phyloP scores from a whole-genome alignment of 495 filamentous ascomycete genomes.

The Oidiodendron maius region DNA sequence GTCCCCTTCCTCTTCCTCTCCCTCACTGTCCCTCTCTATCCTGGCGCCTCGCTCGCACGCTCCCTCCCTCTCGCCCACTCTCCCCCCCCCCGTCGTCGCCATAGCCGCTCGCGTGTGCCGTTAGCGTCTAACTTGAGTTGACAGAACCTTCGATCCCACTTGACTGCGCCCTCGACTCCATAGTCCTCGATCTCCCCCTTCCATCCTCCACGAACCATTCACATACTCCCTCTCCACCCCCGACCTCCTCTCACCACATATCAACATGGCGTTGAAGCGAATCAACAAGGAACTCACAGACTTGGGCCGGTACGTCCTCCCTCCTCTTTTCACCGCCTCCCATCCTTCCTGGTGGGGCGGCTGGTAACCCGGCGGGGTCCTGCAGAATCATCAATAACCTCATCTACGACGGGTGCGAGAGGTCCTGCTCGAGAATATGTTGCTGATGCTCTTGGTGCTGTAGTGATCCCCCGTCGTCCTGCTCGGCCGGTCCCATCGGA shows the following conservation, averaged over 20 bases:
- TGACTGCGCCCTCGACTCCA: conserved; percentile 12
- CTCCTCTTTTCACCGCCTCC: conserved; percentile 10
- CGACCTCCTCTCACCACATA: conserved; percentile 20
- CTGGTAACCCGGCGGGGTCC: conserved; percentile 18
- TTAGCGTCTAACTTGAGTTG: conserved; percentile 18
- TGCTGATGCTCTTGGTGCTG: conserved; percentile 33
- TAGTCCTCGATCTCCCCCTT: conserved; percentile 13
- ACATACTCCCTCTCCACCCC: conserved; percentile 1
- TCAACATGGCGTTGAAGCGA: conserved; percentile 92
- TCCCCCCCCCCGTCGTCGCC: conserved; percentile 5
- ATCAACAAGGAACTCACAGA: conserved; percentile 99
- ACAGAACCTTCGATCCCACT: conserved; percentile 14
- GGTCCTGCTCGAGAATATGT: conserved; percentile 4
- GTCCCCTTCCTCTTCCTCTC: too few relatives aligned
- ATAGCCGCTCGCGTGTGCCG: conserved; percentile 14
- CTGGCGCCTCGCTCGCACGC: too few relatives aligned
- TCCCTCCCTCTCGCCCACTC: not conserved
- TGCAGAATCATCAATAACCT: conserved; percentile 20
- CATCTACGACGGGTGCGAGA: not conserved
- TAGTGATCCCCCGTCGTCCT: conserved; percentile 97
- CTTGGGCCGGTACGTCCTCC: conserved; percentile 80
- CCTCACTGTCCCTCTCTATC: too few relatives aligned
- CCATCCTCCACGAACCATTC: conserved; percentile 8
- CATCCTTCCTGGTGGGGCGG: conserved; percentile 19
- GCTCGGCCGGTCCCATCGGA: conserved; percentile 91